Percentiles rank a stretch among this genome's conserved stretches.
Evolutionary conservation across 441 rosid genomes (phyloP).

Genomic region (Brassica hybrid): DNA sequence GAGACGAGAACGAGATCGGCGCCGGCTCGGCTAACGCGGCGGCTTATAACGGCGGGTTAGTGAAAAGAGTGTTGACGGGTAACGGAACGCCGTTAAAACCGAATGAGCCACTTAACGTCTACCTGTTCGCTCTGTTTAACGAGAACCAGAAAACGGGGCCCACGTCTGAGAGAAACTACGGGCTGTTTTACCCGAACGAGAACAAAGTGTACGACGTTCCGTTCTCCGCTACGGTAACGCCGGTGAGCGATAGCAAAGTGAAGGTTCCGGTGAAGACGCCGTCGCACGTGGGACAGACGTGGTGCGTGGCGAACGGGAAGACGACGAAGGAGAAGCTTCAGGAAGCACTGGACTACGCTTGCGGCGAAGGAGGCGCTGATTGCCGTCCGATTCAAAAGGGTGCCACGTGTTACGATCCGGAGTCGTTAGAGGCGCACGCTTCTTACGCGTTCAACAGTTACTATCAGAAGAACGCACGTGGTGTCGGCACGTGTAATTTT

Average conservation of each 20-base stretch:
- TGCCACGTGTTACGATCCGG: slow-evolving; percentile 61
- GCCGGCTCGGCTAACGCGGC: slow-evolving; percentile 61
- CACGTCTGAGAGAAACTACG: slow-evolving; percentile 69
- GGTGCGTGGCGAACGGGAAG: slow-evolving; percentile 66
- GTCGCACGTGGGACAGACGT: slow-evolving; percentile 52
- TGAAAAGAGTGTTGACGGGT: slow-evolving; percentile 52
- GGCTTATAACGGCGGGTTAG: slow-evolving; percentile 63
- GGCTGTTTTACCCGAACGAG: slow-evolving; percentile 64
- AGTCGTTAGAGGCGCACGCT: slow-evolving; percentile 64
- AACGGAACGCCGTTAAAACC: slow-evolving; percentile 69
- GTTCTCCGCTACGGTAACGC: slow-evolving; percentile 20
- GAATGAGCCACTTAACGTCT: slow-evolving; percentile 52
- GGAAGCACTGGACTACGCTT: slow-evolving; percentile 64
- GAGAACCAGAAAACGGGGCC: slow-evolving; percentile 71
- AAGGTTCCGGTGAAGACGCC: slow-evolving; percentile 39
- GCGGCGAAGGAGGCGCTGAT: slow-evolving; percentile 71
- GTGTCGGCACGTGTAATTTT: slow-evolving; percentile 61
- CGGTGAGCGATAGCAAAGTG: slow-evolving; percentile 34
- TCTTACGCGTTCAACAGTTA: slow-evolving; percentile 76
- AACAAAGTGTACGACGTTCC: slow-evolving; percentile 60
- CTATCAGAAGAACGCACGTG: slow-evolving; percentile 63
- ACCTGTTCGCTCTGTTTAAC: slow-evolving; percentile 66
- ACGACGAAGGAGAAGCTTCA: slow-evolving; percentile 50
- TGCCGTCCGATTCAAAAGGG: slow-evolving; percentile 66
- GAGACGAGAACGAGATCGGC: slow-evolving; percentile 63